phyloP scores from a whole-genome alignment of 2,329 filamentous ascomycete species.

The Colletotrichum sp. region DNA sequence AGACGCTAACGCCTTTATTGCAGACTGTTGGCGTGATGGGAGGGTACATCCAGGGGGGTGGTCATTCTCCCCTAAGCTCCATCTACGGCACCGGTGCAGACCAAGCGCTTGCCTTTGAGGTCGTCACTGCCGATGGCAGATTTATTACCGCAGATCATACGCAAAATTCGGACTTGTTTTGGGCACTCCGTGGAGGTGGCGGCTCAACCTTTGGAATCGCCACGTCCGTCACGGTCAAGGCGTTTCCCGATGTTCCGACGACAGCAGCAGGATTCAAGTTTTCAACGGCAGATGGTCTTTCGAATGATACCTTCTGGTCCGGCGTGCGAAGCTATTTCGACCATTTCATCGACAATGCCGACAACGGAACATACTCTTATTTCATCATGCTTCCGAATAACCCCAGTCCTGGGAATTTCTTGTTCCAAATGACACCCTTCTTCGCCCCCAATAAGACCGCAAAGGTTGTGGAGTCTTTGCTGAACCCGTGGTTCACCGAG shows the following conservation, averaged over 20 bases:
- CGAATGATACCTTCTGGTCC: constrained; percentile 6
- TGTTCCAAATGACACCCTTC: constrained; percentile 10
- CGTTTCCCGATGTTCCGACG: neutral
- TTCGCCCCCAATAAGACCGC: constrained; percentile 20
- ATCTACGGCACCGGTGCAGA: constrained; percentile 63
- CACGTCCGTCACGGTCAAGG: constrained; percentile 5
- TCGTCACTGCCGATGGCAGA: constrained; percentile 55
- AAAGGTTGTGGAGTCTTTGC: neutral
- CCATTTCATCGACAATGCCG: neutral
- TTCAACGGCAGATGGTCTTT: neutral
- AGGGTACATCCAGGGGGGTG: constrained; percentile 65
- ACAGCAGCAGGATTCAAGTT: constrained; percentile 1
- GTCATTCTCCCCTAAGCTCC: constrained; percentile 58
- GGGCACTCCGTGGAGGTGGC: constrained; percentile 66
- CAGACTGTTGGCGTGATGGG: constrained; percentile 60
- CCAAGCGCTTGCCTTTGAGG: constrained; percentile 59
- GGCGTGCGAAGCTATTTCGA: constrained; percentile 7
- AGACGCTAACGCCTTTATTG: neutral
- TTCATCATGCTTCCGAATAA: neutral
- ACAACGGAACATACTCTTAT: neutral
- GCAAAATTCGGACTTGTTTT: constrained; percentile 63
- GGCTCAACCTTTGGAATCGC: constrained; percentile 29
- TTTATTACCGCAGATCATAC: constrained; percentile 50
- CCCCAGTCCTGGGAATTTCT: neutral
- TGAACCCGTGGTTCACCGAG: neutral